phyloP scores from a whole-genome alignment of 2,329 filamentous ascomycete genomes.

The Ustulina deusta region DNA sequence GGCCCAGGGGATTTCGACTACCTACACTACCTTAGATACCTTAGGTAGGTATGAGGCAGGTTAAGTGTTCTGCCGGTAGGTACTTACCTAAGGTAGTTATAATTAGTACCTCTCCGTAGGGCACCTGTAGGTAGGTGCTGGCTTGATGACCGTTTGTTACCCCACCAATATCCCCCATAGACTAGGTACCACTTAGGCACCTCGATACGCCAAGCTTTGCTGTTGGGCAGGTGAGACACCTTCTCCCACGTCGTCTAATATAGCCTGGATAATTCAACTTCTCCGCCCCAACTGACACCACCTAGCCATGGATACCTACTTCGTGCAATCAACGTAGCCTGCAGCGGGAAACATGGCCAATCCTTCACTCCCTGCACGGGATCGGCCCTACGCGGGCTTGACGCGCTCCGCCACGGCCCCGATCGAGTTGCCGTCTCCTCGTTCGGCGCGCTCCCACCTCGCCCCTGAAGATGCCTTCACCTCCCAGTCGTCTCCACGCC shows the following conservation, averaged over 20 bases:
- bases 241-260: background rate
- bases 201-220: background rate
- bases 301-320: background rate
- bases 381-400: conserved; percentile 43
- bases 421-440: conserved; percentile 51
- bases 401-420: conserved; percentile 58
- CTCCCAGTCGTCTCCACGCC: conserved; percentile 70
- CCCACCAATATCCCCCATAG: too few relatives aligned
- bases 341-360: conserved; percentile 22
- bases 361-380: conserved; percentile 15
- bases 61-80: too few relatives aligned
- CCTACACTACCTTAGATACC: too few relatives aligned
- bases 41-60: too few relatives aligned
- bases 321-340: background rate
- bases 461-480: conserved; percentile 88
- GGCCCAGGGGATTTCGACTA: too few relatives aligned
- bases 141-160: too few relatives aligned
- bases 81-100: too few relatives aligned
- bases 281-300: background rate
- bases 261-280: background rate
- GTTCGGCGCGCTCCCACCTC: conserved; percentile 74
- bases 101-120: too few relatives aligned
- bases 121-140: too few relatives aligned
- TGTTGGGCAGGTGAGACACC: background rate
- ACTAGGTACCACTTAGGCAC: too few relatives aligned